Evolutionary conservation across 2,329 filamentous ascomycete species (phyloP).

Genomic region (Rutstroemia sp.): DNA sequence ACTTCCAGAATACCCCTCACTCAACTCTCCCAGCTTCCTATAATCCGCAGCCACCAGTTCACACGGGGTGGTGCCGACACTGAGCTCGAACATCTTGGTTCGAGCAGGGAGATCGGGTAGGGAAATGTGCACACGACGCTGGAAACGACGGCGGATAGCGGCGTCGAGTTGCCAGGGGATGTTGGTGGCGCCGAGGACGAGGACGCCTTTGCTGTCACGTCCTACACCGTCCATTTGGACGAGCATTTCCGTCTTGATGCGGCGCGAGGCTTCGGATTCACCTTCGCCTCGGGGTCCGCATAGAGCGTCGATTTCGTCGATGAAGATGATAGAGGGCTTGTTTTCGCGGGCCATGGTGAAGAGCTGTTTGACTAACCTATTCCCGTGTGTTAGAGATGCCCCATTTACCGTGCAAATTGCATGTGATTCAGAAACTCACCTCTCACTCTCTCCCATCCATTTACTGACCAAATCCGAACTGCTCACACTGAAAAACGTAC

Average conservation of each 20-base stretch:
- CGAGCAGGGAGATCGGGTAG: constrained; percentile 81
- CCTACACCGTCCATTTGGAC: constrained; percentile 99
- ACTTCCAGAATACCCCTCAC: constrained; percentile 90
- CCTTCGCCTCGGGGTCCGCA: constrained; percentile 90
- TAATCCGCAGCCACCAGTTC: constrained; percentile 73
- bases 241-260: constrained; percentile 97
- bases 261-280: constrained; percentile 91
- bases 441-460: constrained; percentile 99
- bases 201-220: constrained; percentile 85
- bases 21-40: constrained; percentile 68
- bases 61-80: constrained; percentile 88
- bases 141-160: constrained; percentile 92
- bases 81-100: constrained; percentile 76
- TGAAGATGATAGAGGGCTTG: constrained; percentile 97
- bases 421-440: constrained; percentile 44
- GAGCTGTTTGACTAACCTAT: constrained; percentile 76
- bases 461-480: constrained; percentile 97
- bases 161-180: constrained; percentile 98
- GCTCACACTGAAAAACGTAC: constrained; percentile 97
- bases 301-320: constrained; percentile 94
- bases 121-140: constrained; percentile 90
- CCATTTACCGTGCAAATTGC: background rate
- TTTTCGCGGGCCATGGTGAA: constrained; percentile 98
- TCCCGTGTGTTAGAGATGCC: constrained; percentile 6
- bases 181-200: constrained; percentile 94